A percentile compares a stretch with the other conserved stretches of the same genome.
These are phyloP conservation scores for Pelagophyceae sp. DNA, from an alignment of 352 stramenopile genomes.

Conservation along the genomic window DNA sequence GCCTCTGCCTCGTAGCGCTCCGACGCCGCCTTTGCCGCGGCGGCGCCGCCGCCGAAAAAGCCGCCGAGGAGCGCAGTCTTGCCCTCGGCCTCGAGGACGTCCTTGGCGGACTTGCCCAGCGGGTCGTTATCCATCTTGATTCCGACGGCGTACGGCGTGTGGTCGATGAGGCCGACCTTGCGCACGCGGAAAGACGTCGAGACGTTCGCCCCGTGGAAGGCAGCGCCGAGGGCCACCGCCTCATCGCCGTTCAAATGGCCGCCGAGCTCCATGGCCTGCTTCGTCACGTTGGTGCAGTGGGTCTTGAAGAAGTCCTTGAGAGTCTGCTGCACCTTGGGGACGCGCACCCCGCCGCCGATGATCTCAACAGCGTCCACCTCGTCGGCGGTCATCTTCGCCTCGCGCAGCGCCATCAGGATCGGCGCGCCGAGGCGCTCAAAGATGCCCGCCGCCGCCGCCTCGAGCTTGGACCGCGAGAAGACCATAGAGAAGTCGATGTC, in stretches of 20 bases:
- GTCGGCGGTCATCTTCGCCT: constrained; percentile 70
- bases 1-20: constrained; percentile 24
- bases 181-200: constrained; percentile 87
- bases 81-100: constrained; percentile 28
- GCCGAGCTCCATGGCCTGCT: constrained; percentile 63
- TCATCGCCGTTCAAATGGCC: constrained; percentile 97
- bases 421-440: constrained; percentile 69
- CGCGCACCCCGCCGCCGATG: constrained; percentile 87
- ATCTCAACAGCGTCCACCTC: constrained; percentile 90
- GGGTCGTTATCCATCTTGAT: constrained; percentile 65
- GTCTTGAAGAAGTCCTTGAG: constrained; percentile 18
- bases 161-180: constrained; percentile 85
- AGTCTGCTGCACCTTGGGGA: constrained; percentile 81
- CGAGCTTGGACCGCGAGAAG: constrained; percentile 78
- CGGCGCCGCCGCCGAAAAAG: constrained; percentile 36
- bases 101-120: constrained; percentile 45
- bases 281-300: not conserved
- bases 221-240: constrained; percentile 85
- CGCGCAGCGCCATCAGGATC: constrained; percentile 67
- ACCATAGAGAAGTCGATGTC: constrained; percentile 81
- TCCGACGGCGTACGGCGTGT: constrained; percentile 71
- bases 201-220: constrained; percentile 90
- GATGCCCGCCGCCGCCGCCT: constrained; percentile 74
- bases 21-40: constrained; percentile 26
- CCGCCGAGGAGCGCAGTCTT: constrained; percentile 24